Evolutionary conservation across 441 rosid genomes (phyloP).

Genomic region (Populus trichocarpa): DNA sequence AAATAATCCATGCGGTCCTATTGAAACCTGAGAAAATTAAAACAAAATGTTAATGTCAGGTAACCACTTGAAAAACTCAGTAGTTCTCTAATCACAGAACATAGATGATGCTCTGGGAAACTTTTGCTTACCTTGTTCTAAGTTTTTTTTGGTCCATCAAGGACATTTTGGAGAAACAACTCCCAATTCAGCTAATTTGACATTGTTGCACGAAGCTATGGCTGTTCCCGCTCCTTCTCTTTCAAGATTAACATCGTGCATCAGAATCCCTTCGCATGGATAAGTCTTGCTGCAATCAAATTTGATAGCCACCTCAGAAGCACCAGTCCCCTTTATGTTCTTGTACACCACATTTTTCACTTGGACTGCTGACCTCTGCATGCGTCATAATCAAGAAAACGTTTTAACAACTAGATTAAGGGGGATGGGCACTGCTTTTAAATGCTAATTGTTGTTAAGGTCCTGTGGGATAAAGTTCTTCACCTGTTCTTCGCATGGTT

Average conservation of each 20-base stretch:
- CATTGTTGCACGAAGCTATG: slow-evolving; percentile 55
- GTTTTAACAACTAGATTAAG: not conserved
- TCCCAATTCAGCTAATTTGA: slow-evolving; percentile 31
- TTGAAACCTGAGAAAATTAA: not conserved
- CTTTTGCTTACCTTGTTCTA: not conserved
- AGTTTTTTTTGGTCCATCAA: not conserved
- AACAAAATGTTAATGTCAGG: not conserved
- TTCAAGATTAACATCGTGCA: slow-evolving; percentile 40
- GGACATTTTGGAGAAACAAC: slow-evolving; percentile 52
- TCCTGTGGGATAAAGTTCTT: not conserved
- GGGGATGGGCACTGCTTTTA: not conserved
- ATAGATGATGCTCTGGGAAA: not conserved
- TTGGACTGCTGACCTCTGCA: slow-evolving; percentile 57
- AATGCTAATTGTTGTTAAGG: not conserved
- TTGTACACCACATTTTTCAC: slow-evolving; percentile 61
- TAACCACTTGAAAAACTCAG: not conserved
- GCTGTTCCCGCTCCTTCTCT: slow-evolving; percentile 23
- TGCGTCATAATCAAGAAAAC: not conserved
- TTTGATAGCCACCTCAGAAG: slow-evolving; percentile 53
- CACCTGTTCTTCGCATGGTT: slow-evolving; percentile 64
- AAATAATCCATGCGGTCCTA: not conserved
- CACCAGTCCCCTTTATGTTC: slow-evolving; percentile 69
- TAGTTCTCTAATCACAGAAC: not conserved
- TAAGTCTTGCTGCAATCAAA: slow-evolving; percentile 55
- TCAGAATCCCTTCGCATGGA: slow-evolving; percentile 57